Conservation (phyloP, 176 grass and related monocot genomes). For the Cenchrus fungigraminus region DNA sequence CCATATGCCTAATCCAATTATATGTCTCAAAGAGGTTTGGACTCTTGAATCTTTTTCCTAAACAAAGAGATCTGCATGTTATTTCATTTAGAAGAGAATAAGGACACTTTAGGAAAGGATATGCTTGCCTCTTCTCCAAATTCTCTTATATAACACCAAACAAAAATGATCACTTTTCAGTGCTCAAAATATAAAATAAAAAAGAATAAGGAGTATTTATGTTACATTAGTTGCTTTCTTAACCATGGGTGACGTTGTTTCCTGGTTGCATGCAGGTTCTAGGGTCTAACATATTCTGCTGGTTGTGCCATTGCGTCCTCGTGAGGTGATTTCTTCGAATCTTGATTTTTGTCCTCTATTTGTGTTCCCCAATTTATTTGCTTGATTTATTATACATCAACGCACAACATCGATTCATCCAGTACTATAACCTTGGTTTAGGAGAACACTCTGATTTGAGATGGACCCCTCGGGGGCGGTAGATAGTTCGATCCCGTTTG, state of each 20-base stretch:
- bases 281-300: conserved; percentile 80
- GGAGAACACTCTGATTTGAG: no score
- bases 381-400: no score
- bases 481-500: no score
- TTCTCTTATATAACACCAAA: not conserved
- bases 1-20: no score
- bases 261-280: conserved; percentile 54
- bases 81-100: not conserved
- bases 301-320: conserved; percentile 45
- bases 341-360: no score
- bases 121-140: conserved; percentile 18
- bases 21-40: not conserved
- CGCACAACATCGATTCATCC: no score
- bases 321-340: no score
- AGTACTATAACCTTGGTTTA: no score
- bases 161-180: not conserved
- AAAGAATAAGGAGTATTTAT: not conserved
- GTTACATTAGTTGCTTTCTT: conserved; percentile 16
- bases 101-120: not conserved
- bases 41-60: not conserved
- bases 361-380: no score
- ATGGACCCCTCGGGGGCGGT: no score
- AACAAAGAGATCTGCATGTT: no score
- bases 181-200: not conserved
- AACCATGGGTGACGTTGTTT: not conserved